Percentiles rank a stretch among this genome's conserved stretches.
These are phyloP conservation scores for Detonula confervacea DNA, from an alignment of 352 stramenopile genomes.

Conservation along the genomic window DNA sequence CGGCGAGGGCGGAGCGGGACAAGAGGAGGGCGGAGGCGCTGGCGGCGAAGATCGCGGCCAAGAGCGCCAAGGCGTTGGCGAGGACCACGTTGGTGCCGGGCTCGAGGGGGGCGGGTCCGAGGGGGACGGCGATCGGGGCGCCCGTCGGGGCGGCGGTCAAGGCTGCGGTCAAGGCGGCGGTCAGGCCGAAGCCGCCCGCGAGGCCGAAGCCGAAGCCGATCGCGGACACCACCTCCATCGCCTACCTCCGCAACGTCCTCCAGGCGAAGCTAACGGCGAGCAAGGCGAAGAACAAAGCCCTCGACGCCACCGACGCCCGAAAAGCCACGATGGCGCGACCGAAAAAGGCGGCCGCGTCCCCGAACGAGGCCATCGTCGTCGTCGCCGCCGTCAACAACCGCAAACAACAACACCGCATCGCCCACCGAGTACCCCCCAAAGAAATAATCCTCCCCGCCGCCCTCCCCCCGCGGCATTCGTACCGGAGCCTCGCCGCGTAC, in stretches of 20 bases:
- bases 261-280: background rate
- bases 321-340: too few relatives aligned
- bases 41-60: too few relatives aligned
- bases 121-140: too few relatives aligned
- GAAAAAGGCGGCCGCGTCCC: too few relatives aligned
- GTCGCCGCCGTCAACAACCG: too few relatives aligned
- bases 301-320: background rate
- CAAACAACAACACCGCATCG: too few relatives aligned
- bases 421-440: conserved; percentile 24
- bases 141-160: background rate
- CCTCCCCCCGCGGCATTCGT: conserved; percentile 55
- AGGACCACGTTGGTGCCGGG: too few relatives aligned
- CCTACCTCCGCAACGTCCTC: conserved; percentile 13
- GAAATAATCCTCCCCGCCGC: conserved; percentile 59
- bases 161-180: background rate
- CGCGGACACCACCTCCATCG: conserved; percentile 13
- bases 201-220: conserved; percentile 7
- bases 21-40: too few relatives aligned
- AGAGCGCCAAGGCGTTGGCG: too few relatives aligned
- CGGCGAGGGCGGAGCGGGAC: too few relatives aligned
- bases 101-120: too few relatives aligned
- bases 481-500: conserved; percentile 70
- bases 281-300: background rate
- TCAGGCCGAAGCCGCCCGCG: background rate
- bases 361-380: too few relatives aligned